These are phyloP conservation scores for Arctium lappa DNA, from an alignment of 129 eudicot species.

Conservation along the genomic window DNA sequence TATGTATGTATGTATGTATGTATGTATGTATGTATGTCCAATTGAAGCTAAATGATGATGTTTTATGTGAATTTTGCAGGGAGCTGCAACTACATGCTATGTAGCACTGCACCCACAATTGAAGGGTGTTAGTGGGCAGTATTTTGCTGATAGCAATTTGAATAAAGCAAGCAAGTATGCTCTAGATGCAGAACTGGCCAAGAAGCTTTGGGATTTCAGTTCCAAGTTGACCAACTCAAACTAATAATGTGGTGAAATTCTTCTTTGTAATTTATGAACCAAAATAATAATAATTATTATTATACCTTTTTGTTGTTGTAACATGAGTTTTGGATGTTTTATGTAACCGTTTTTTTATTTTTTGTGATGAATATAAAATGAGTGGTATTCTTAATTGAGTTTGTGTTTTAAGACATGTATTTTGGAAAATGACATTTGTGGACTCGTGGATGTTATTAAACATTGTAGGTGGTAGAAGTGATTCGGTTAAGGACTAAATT, in stretches of 20 bases:
- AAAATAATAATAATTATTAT: not conserved
- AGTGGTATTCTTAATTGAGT: too few species aligned
- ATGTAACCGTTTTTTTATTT: not conserved
- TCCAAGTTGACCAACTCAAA: conserved; percentile 42
- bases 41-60: not conserved
- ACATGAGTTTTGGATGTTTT: not conserved
- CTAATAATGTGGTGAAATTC: conserved; percentile 5
- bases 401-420: too few species aligned
- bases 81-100: conserved; percentile 87
- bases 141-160: conserved; percentile 67
- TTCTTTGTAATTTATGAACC: not conserved
- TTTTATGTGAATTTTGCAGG: conserved; percentile 36
- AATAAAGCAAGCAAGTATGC: conserved; percentile 43
- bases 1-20: too few species aligned
- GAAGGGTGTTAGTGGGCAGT: conserved; percentile 74
- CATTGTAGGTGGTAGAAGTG: too few species aligned
- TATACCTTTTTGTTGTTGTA: conserved; percentile 7
- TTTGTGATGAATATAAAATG: not conserved
- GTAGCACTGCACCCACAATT: conserved; percentile 76
- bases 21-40: not conserved
- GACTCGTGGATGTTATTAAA: too few species aligned
- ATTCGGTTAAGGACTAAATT: too few species aligned
- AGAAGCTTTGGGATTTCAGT: conserved; percentile 84
- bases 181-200: conserved; percentile 55
- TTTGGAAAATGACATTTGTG: too few species aligned